Percentiles rank a stretch among this genome's conserved stretches.
Conservation (phyloP, 352 stramenopile species). For the Globisporangium yorkense region DNA sequence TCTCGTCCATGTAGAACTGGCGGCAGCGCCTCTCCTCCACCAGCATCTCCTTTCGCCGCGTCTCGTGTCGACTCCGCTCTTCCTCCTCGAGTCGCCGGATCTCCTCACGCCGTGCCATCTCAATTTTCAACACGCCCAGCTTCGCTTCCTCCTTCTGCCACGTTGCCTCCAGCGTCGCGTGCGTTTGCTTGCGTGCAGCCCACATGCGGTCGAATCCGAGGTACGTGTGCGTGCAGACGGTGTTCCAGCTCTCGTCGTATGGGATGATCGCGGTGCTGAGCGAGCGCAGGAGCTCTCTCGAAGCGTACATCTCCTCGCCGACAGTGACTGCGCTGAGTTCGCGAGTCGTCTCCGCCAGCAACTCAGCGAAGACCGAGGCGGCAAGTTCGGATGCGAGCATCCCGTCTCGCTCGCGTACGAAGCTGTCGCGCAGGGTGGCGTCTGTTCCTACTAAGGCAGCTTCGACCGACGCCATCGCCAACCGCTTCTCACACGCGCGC, state of each 20-base stretch:
- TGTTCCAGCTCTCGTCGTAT: conserved; percentile 1
- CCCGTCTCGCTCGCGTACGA: conserved; percentile 27
- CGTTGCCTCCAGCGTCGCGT: conserved; percentile 19
- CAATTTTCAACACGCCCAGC: conserved; percentile 33
- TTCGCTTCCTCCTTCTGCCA: conserved; percentile 48
- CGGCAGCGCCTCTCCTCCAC: conserved; percentile 52
- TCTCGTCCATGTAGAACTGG: conserved; percentile 66
- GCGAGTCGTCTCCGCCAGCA: conserved; percentile 16
- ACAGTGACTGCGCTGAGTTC: conserved; percentile 24
- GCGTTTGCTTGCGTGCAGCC: conserved; percentile 32
- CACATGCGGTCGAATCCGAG: conserved; percentile 40
- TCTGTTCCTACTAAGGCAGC: conserved; percentile 31
- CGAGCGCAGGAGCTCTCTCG: background rate
- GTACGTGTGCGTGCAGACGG: background rate
- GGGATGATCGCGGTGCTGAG: conserved; percentile 11
- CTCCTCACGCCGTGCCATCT: conserved; percentile 49
- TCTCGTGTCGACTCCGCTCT: conserved; percentile 37
- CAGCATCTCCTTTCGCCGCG: conserved; percentile 54
- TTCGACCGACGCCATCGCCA: conserved; percentile 56
- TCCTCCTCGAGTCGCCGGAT: conserved; percentile 40
- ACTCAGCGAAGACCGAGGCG: conserved; percentile 19
- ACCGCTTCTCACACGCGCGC: conserved; percentile 53
- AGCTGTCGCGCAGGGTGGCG: conserved; percentile 16
- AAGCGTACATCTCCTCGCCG: conserved; percentile 11
- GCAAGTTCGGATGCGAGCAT: conserved; percentile 17